Conservation (phyloP, 1,139 yeast species). For the Pichia terricola region DNA sequence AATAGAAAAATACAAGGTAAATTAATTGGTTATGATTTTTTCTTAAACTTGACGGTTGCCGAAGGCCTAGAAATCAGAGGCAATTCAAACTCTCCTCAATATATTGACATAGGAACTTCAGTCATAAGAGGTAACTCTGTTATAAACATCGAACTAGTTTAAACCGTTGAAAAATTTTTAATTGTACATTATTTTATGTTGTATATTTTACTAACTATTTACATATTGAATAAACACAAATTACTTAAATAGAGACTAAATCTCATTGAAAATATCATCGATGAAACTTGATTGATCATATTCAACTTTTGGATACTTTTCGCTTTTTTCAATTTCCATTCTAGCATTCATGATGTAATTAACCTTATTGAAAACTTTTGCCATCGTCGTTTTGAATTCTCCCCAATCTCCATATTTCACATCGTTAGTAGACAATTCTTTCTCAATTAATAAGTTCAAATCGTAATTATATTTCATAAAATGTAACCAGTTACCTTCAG, state of each 20-base stretch:
- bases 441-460: conserved; percentile 9
- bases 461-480: conserved; percentile 11
- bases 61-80: conserved; percentile 21
- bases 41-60: conserved; percentile 23
- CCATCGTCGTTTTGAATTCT: conserved; percentile 21
- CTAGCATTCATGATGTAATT: conserved; percentile 14
- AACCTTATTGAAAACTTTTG: conserved; percentile 15
- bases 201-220: background rate
- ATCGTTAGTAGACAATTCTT: conserved; percentile 7
- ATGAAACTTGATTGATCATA: conserved; percentile 6
- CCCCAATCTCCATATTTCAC: conserved; percentile 11
- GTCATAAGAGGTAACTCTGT: conserved; percentile 27
- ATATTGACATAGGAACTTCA: conserved; percentile 21
- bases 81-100: conserved; percentile 7
- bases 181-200: no score
- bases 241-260: background rate
- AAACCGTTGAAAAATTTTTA: background rate
- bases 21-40: conserved; percentile 24
- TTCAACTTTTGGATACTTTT: conserved; percentile 1
- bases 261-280: conserved; percentile 6
- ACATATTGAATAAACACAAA: background rate
- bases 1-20: conserved; percentile 22
- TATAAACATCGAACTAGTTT: conserved; percentile 23
- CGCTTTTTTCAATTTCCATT: conserved; percentile 5
- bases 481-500: conserved; percentile 20